Evolutionary conservation across 2,329 filamentous ascomycete species (phyloP).

Genomic region (Hymenoscyphus infarciens): DNA sequence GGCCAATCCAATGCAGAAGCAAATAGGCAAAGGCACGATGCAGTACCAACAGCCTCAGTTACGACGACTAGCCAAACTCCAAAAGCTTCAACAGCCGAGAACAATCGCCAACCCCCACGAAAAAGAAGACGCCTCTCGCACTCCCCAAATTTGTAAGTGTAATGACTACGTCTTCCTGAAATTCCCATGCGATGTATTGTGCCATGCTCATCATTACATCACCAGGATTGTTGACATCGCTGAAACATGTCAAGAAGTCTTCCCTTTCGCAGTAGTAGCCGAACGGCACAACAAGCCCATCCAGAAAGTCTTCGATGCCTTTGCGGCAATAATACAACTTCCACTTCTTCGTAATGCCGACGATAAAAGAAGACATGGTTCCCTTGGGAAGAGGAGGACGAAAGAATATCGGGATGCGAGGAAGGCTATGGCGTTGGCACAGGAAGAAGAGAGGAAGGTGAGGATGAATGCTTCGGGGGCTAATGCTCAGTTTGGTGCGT

Average conservation of each 20-base stretch:
- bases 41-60: no score
- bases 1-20: neutral
- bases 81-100: neutral
- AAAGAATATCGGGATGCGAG: conserved; percentile 40
- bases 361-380: conserved; percentile 42
- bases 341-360: conserved; percentile 45
- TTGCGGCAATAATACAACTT: conserved; percentile 46
- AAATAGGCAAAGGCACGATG: neutral
- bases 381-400: conserved; percentile 40
- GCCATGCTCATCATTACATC: conserved; percentile 13
- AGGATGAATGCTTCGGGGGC: conserved; percentile 9
- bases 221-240: conserved; percentile 47
- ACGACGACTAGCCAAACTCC: neutral
- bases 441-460: conserved; percentile 25
- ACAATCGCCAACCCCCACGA: neutral
- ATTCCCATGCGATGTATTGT: neutral
- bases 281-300: conserved; percentile 42
- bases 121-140: conserved; percentile 9
- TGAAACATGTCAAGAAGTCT: conserved; percentile 44
- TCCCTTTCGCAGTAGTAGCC: conserved; percentile 46
- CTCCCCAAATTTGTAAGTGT: conserved; percentile 29
- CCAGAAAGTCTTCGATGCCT: conserved; percentile 45
- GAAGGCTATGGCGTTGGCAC: conserved; percentile 39
- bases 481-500: conserved; percentile 14
- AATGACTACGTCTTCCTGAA: neutral